phyloP scores from a whole-genome alignment of 306 rosid genomes.

The Glycine latifolia region DNA sequence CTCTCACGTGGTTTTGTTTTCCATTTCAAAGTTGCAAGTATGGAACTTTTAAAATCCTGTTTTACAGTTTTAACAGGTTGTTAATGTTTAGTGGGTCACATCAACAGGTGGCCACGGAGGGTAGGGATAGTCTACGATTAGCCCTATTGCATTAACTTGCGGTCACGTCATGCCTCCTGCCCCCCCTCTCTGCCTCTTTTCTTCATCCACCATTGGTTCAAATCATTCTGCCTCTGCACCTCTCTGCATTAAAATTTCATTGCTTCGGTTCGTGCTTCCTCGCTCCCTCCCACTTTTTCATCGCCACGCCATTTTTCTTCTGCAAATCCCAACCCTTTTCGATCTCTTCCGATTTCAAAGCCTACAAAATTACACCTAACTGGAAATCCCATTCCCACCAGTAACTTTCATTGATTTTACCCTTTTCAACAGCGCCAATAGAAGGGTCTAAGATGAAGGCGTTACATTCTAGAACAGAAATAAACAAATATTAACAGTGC shows the following conservation, averaged over 20 bases:
- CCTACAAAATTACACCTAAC: background rate
- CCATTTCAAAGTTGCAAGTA: slow-evolving; percentile 25
- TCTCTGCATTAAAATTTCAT: background rate
- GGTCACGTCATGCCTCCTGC: slow-evolving; percentile 51
- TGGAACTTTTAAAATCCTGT: slow-evolving; percentile 20
- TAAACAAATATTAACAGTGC: slow-evolving; percentile 20
- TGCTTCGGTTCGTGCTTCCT: background rate
- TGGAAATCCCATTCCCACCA: background rate
- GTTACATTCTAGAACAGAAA: slow-evolving; percentile 18
- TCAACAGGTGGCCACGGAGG: slow-evolving; percentile 61
- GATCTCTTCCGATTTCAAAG: slow-evolving; percentile 34
- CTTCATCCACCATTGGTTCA: slow-evolving; percentile 39
- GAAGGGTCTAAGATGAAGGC: slow-evolving; percentile 25
- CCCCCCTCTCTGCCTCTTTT: slow-evolving; percentile 24
- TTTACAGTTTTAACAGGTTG: slow-evolving; percentile 62
- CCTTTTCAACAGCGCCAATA: no score
- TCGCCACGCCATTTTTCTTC: background rate
- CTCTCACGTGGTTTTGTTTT: slow-evolving; percentile 36
- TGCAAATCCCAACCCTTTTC: background rate
- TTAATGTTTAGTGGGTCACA: slow-evolving; percentile 66
- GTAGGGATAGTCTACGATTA: slow-evolving; percentile 54
- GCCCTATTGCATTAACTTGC: slow-evolving; percentile 51
- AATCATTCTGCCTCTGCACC: slow-evolving; percentile 11
- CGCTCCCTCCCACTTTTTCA: background rate
- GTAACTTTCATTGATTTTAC: no score